Conservation (phyloP, 1,139 yeast species). For the Suhomyces bokatorum region DNA sequence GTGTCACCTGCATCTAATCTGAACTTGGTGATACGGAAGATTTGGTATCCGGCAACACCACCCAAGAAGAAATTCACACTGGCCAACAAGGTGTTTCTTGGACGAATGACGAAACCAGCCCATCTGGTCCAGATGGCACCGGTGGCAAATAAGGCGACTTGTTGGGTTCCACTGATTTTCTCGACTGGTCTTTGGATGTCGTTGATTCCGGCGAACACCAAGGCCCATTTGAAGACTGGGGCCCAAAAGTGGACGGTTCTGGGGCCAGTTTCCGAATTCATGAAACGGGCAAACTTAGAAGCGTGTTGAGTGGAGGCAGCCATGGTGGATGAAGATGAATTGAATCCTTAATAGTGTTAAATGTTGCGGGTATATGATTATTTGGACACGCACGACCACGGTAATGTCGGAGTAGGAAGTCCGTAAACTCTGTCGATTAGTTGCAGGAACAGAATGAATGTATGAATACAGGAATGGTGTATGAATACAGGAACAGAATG, state of each 20-base stretch:
- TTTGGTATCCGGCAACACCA: constrained; percentile 83
- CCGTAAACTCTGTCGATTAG: too few relatives aligned
- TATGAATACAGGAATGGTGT: too few relatives aligned
- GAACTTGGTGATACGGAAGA: constrained; percentile 66
- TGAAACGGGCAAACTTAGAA: constrained; percentile 66
- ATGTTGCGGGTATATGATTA: constrained; percentile 2
- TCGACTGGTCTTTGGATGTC: constrained; percentile 92
- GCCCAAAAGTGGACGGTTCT: constrained; percentile 96
- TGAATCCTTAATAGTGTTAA: not conserved
- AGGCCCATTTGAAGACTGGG: constrained; percentile 69
- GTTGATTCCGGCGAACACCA: constrained; percentile 86
- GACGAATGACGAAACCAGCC: constrained; percentile 87
- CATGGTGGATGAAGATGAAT: constrained; percentile 24
- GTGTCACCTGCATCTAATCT: constrained; percentile 54
- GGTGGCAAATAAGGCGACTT: constrained; percentile 83
- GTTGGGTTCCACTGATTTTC: constrained; percentile 88
- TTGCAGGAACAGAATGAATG: too few relatives aligned
- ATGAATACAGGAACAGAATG: too few relatives aligned
- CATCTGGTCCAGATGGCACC: constrained; percentile 98
- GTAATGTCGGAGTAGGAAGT: constrained; percentile 1
- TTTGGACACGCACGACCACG: constrained; percentile 6
- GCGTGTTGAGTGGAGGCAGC: constrained; percentile 49
- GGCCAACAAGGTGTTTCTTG: constrained; percentile 84
- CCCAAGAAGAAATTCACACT: constrained; percentile 94
- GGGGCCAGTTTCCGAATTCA: constrained; percentile 92